These are phyloP conservation scores for Lasiodiplodia theobromae DNA, from an alignment of 2,329 filamentous ascomycete genomes.

Conservation along the genomic window DNA sequence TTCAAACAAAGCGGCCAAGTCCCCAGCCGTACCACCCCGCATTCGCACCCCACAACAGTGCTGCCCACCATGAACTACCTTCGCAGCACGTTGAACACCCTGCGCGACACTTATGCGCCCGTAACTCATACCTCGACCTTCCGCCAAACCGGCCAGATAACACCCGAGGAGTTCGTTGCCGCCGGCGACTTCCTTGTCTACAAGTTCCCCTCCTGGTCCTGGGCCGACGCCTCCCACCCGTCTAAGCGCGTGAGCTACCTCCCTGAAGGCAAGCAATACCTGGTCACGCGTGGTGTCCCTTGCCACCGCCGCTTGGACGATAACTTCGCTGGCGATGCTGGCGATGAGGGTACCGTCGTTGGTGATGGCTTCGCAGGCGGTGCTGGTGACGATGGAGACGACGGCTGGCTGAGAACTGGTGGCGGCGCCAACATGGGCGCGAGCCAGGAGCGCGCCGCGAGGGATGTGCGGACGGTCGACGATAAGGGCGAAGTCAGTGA, in stretches of 20 bases:
- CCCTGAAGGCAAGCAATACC: constrained; percentile 89
- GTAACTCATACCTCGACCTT: constrained; percentile 92
- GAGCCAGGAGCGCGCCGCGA: constrained; percentile 76
- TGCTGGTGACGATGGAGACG: constrained; percentile 69
- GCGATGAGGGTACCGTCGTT: constrained; percentile 85
- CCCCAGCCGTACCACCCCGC: constrained; percentile 18
- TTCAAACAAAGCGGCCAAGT: constrained; percentile 9
- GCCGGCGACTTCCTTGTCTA: constrained; percentile 98
- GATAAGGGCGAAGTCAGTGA: constrained; percentile 80
- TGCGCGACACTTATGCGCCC: constrained; percentile 90
- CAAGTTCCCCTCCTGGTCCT: constrained; percentile 99
- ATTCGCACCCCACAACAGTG: constrained; percentile 23
- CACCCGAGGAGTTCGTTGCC: constrained; percentile 93
- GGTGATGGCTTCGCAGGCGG: constrained; percentile 71
- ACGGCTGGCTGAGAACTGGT: constrained; percentile 91
- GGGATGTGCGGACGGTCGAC: constrained; percentile 86
- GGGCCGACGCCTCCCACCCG: constrained; percentile 86
- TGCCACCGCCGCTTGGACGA: constrained; percentile 91
- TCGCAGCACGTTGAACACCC: constrained; percentile 88
- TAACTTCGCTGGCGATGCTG: constrained; percentile 88
- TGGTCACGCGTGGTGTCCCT: constrained; percentile 92
- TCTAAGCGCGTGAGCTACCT: constrained; percentile 81
- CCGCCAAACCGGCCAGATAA: constrained; percentile 91
- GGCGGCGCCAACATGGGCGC: constrained; percentile 65
- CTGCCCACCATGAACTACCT: constrained; percentile 74